Conservation (phyloP, 2,329 filamentous ascomycete genomes). For the Fonsecaea multimorphosa region DNA sequence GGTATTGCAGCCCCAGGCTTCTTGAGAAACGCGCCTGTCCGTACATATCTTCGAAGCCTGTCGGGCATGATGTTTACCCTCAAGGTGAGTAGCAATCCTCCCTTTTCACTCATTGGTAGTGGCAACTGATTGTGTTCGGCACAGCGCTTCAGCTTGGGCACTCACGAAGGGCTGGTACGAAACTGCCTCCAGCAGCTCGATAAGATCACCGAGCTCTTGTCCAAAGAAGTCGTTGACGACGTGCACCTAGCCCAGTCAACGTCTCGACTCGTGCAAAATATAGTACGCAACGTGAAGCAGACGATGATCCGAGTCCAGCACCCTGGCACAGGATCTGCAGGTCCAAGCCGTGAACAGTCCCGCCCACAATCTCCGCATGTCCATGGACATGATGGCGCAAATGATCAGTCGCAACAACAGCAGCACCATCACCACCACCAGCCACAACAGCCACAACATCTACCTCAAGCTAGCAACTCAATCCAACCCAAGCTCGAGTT, state of each 20-base stretch:
- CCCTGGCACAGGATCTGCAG: constrained; percentile 38
- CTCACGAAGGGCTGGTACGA: constrained; percentile 66
- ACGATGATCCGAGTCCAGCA: constrained; percentile 40
- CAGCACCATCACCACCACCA: constrained; percentile 36
- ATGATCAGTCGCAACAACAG: constrained; percentile 22
- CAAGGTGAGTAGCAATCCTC: constrained; percentile 53
- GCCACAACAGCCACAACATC: constrained; percentile 27
- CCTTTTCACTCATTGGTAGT: not conserved
- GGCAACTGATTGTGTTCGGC: constrained; percentile 28
- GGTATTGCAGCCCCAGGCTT: constrained; percentile 63
- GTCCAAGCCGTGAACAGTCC: constrained; percentile 46
- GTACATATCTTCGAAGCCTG: constrained; percentile 69
- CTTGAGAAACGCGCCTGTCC: constrained; percentile 67
- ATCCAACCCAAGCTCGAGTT: constrained; percentile 23
- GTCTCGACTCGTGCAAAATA: constrained; percentile 64
- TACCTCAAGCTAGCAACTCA: constrained; percentile 16
- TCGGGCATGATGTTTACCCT: constrained; percentile 69
- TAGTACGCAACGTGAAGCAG: constrained; percentile 48
- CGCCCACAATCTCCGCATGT: constrained; percentile 40
- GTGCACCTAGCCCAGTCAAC: constrained; percentile 69
- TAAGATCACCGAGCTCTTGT: constrained; percentile 63
- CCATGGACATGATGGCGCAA: constrained; percentile 24
- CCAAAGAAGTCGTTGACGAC: constrained; percentile 68
- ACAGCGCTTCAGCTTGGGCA: constrained; percentile 67
- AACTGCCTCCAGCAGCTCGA: constrained; percentile 65